Evolutionary conservation across 192 early-diverging fungal species (phyloP).

Genomic region (Chytriomyces confervae): DNA sequence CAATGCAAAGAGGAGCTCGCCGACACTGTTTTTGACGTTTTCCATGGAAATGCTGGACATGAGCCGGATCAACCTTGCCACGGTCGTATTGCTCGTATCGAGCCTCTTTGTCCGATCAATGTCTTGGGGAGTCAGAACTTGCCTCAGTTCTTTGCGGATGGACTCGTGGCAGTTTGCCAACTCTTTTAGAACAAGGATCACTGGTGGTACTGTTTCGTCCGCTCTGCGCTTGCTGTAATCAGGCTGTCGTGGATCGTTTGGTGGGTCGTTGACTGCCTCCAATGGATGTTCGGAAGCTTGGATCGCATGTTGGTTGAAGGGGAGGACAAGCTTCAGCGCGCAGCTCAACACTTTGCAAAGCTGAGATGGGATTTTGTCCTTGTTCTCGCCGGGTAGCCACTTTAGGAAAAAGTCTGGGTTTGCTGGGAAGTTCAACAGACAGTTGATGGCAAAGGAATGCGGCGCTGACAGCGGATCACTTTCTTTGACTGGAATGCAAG

Average conservation of each 20-base stretch:
- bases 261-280: slow-evolving; percentile 35
- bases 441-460: slow-evolving; percentile 79
- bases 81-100: slow-evolving; percentile 64
- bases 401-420: slow-evolving; percentile 42
- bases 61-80: slow-evolving; percentile 67
- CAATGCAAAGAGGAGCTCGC: slow-evolving; percentile 70
- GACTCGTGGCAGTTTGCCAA: slow-evolving; percentile 59
- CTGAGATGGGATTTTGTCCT: slow-evolving; percentile 19
- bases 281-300: neutral
- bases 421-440: slow-evolving; percentile 64
- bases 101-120: slow-evolving; percentile 76
- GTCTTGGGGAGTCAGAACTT: slow-evolving; percentile 66
- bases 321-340: slow-evolving; percentile 24
- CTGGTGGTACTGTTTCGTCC: slow-evolving; percentile 72
- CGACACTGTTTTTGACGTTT: slow-evolving; percentile 62
- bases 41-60: slow-evolving; percentile 72
- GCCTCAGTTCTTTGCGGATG: slow-evolving; percentile 49
- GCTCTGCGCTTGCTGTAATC: slow-evolving; percentile 43
- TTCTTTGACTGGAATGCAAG: slow-evolving; percentile 32
- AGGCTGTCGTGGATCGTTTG: slow-evolving; percentile 48
- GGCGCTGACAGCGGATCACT: slow-evolving; percentile 68
- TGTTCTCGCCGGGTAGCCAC: slow-evolving; percentile 46
- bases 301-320: slow-evolving; percentile 36
- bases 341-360: slow-evolving; percentile 42
- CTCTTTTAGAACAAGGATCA: slow-evolving; percentile 68